Evolutionary conservation across 495 filamentous ascomycete species (phyloP).

Genomic region (Aspergillus affinis): DNA sequence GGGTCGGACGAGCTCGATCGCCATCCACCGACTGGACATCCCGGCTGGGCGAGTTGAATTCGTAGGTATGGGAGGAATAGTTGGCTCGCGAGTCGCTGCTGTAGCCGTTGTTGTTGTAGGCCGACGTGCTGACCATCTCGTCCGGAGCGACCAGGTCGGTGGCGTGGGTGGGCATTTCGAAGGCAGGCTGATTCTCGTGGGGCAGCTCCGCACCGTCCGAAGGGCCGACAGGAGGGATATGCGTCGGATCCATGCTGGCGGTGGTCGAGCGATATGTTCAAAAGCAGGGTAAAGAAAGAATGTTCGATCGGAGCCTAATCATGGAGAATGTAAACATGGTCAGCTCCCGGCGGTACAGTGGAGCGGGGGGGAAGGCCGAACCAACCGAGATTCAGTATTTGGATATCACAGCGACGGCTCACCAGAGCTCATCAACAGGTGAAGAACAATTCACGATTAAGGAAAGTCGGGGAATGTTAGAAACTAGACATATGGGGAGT

Average conservation of each 20-base stretch:
- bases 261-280: neutral
- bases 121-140: conserved; percentile 26
- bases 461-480: neutral
- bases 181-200: conserved; percentile 20
- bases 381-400: conserved; percentile 19
- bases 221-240: conserved; percentile 24
- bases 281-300: neutral
- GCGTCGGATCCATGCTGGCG: conserved; percentile 14
- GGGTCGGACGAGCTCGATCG: conserved; percentile 39
- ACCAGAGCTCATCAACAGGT: conserved; percentile 11
- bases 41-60: conserved; percentile 42
- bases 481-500: neutral
- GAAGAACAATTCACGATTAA: neutral
- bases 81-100: conserved; percentile 47
- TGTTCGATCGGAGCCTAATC: neutral
- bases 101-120: conserved; percentile 39
- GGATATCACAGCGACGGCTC: conserved; percentile 11
- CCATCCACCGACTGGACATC: conserved; percentile 44
- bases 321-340: conserved; percentile 15
- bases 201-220: conserved; percentile 29
- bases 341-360: conserved; percentile 12
- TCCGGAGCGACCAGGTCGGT: conserved; percentile 36
- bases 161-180: conserved; percentile 19
- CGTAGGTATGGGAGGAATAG: conserved; percentile 44
- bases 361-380: conserved; percentile 17